Evolutionary conservation across 2,329 filamentous ascomycete genomes (phyloP), one percentile per base, ranked within the genome.

Genomic region (Coniella vitis): DNA sequence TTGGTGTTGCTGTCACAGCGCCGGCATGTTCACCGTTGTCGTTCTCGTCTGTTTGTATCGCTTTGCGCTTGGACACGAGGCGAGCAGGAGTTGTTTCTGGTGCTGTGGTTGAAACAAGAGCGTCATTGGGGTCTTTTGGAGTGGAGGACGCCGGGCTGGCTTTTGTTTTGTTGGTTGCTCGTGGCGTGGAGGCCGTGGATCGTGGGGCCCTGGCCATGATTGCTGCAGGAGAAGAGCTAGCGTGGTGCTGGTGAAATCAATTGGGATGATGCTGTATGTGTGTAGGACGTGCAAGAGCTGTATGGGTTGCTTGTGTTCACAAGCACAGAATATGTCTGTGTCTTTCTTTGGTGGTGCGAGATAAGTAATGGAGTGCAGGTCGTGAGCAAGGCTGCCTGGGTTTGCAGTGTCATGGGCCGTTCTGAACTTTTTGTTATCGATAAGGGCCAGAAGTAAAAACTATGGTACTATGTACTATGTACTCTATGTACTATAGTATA

Each of bases 21-120:
- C 5, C 25, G 25, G n/a, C n/a, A n/a, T n/a, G n/a, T n/a, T 29
- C 25, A 10, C 10, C 25, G 25, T 5, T 10, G 25, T 5, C 10
- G 25, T 29, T 29, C 5, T 5, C 25, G 10, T 29, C 25, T 29
- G 25, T 29, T 12, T 39, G 25, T 12, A 39, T 32, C 7, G 51
- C 51, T 37, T 53, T 53, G 38, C 51, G 47, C 39, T 50, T 53
- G 34, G 43, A 29, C 20, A 29, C 44, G 25, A 29, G 25, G 29
- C 45, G 47, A 14, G 52, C 48, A 7, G 52, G 43, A 10, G 52
- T 47, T 8, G n/a, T 32, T 13, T 39, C 22, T 20, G 22, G 9
- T 31, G 14, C 38, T 40, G 20, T n/a, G 2, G n/a, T n/a, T n/a
- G n/a, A n/a, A n/a, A n/a, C n/a, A n/a, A n/a, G n/a, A n/a, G 39